Percentiles rank a stretch among this genome's conserved stretches.
Conservation (phyloP, 2,329 filamentous ascomycete species). For the Pseudogymnoascus sp. region DNA sequence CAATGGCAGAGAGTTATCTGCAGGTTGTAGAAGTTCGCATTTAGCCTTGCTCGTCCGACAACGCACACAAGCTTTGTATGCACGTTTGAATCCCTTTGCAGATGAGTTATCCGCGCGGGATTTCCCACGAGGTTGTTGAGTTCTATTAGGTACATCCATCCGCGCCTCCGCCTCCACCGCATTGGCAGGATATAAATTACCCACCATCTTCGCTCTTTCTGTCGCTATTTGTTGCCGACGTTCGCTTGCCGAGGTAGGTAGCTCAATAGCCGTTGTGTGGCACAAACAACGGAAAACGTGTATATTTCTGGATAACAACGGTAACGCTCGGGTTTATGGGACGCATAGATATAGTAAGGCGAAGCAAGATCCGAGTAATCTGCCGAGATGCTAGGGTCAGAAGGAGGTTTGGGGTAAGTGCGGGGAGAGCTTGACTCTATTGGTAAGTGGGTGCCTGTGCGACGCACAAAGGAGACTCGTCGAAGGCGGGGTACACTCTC, state of each 20-base stretch:
- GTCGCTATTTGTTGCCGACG: neutral
- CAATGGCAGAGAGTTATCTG: constrained; percentile 34
- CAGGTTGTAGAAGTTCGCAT: constrained; percentile 37
- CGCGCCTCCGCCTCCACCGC: neutral
- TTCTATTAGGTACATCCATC: neutral
- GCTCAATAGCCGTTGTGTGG: neutral
- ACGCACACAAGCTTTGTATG: constrained; percentile 47
- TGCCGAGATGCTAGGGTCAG: neutral
- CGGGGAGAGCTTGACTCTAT: neutral
- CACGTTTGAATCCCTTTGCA: constrained; percentile 37
- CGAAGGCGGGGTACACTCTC: neutral
- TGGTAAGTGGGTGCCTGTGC: neutral
- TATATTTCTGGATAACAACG: neutral
- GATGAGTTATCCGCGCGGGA: neutral
- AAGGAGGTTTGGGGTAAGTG: neutral
- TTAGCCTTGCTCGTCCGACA: constrained; percentile 46
- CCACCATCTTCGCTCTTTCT: neutral
- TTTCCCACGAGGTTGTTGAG: neutral
- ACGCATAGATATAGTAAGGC: neutral
- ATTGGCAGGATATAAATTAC: neutral
- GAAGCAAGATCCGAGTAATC: neutral
- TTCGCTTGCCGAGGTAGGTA: neutral
- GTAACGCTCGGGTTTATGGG: neutral
- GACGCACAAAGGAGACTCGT: neutral
- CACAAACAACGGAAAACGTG: neutral